Conservation (phyloP, 164 flowering plant genomes). For the Platanus orientalis region DNA sequence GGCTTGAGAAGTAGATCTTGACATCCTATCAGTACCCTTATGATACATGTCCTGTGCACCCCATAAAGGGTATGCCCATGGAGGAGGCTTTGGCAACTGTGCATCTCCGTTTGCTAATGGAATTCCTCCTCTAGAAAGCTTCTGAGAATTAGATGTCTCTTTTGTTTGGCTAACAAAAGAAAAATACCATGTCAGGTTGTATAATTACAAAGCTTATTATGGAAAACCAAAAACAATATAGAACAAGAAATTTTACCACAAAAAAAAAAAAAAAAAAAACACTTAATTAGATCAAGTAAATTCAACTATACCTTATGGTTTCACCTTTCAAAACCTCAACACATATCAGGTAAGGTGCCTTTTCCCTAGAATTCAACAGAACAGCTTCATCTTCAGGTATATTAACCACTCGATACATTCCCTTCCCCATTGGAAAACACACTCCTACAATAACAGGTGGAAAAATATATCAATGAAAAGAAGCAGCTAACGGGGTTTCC, state of each 20-base stretch:
- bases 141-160: slow-evolving; percentile 55
- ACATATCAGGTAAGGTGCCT: slow-evolving; percentile 93
- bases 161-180: slow-evolving; percentile 42
- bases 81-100: slow-evolving; percentile 88
- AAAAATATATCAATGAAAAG: not conserved
- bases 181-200: not conserved
- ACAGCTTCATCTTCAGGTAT: slow-evolving; percentile 98
- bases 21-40: slow-evolving; percentile 80
- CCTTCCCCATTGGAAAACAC: slow-evolving; percentile 96
- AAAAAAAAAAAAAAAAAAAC: not conserved
- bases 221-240: not conserved
- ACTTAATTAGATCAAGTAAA: slow-evolving; percentile 1
- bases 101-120: slow-evolving; percentile 98
- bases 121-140: slow-evolving; percentile 88
- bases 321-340: slow-evolving; percentile 94
- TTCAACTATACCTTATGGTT: slow-evolving; percentile 49
- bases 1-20: slow-evolving; percentile 84
- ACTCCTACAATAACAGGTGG: slow-evolving; percentile 47
- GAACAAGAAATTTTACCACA: not conserved
- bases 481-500: not conserved
- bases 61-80: slow-evolving; percentile 97
- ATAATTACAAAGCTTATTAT: not conserved
- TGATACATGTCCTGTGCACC: slow-evolving; percentile 60
- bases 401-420: slow-evolving; percentile 86
- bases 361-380: slow-evolving; percentile 96